Evolutionary conservation across 148 eudicot genomes (phyloP), one percentile per base, ranked within the genome.

Genomic region (Agrostemma githago): DNA sequence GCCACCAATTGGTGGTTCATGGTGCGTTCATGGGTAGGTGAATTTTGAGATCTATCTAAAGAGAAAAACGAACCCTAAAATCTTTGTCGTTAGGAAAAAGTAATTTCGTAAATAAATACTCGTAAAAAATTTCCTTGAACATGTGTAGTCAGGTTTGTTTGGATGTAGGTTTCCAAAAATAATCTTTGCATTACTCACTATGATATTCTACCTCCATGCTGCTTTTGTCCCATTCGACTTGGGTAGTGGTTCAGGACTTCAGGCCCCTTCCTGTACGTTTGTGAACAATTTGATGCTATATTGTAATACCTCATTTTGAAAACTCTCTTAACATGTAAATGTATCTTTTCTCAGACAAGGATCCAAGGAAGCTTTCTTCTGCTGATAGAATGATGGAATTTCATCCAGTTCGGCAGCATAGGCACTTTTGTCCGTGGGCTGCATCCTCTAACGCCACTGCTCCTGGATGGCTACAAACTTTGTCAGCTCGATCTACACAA

Each of bases 351-450:
- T 51, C 14, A 51, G 56, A 11, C 14, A 51, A 51, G 56, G 56
- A 51, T 51, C 15, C 14, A 51, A 51, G 56, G 56, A 51, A 15
- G 3, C 56, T 10, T 11, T 51, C 15, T 11, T 51, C 15, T 26
- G 62, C 44, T 8, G 74, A 74, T 64, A 80, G 84, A 70, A 76
- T 61, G 72, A 82, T 82, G 87, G 92, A 82, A 69, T 93, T 93
- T 79, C 87, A 93, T 79, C 92, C 92, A 72, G 81, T 93, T 72
- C 82, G 80, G 78, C 98, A 87, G 83, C 98, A 93, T 76, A 85
- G 98, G 63, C 86, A 85, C 76, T 93, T 93, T 82, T 94, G 98
- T 77, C 96, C 98, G 57, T 94, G 97, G 98, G 86, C 88, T 73
- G 69, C 84, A 62, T 86, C 93, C 6, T 71, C 76, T 9, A 84